Evolutionary conservation across 768 basidiomycete species (phyloP).

Genomic region (Mycena rebaudengoi): DNA sequence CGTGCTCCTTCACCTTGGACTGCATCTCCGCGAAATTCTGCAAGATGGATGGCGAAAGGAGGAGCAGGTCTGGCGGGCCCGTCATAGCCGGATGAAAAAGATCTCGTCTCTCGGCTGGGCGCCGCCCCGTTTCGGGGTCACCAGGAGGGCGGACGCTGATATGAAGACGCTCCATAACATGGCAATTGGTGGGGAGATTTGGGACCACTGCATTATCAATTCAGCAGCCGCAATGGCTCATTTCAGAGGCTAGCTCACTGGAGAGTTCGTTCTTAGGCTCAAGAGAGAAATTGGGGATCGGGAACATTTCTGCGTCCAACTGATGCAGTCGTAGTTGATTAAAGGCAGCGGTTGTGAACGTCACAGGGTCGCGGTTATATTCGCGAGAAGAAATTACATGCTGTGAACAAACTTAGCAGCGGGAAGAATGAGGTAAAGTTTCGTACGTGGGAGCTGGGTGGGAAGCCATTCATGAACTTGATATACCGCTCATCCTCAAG

Average conservation of each 20-base stretch:
- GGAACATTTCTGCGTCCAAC: conserved; percentile 79
- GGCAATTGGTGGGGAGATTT: conserved; percentile 56
- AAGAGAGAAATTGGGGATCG: conserved; percentile 63
- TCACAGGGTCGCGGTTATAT: conserved; percentile 68
- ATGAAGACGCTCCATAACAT: conserved; percentile 48
- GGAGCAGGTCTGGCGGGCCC: conserved; percentile 32
- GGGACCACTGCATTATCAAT: conserved; percentile 40
- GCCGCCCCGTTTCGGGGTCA: conserved; percentile 46
- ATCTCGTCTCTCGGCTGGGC: conserved; percentile 39
- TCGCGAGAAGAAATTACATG: conserved; percentile 78
- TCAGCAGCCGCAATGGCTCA: background rate
- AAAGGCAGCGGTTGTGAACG: conserved; percentile 68
- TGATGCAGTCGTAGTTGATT: conserved; percentile 77
- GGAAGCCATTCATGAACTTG: conserved; percentile 76
- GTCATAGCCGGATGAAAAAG: conserved; percentile 49
- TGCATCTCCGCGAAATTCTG: conserved; percentile 51
- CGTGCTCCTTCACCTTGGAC: conserved; percentile 36
- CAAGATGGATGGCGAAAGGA: conserved; percentile 43
- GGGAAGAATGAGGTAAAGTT: background rate
- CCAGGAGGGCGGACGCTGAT: conserved; percentile 58
- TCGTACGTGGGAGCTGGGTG: conserved; percentile 66
- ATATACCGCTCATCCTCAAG: conserved; percentile 75
- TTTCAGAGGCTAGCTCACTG: conserved; percentile 34
- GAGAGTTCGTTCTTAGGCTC: conserved; percentile 49
- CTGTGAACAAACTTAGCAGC: conserved; percentile 47